These are phyloP conservation scores for Ustilago nuda DNA, from an alignment of 1,284 basidiomycete genomes.

Conservation along the genomic window DNA sequence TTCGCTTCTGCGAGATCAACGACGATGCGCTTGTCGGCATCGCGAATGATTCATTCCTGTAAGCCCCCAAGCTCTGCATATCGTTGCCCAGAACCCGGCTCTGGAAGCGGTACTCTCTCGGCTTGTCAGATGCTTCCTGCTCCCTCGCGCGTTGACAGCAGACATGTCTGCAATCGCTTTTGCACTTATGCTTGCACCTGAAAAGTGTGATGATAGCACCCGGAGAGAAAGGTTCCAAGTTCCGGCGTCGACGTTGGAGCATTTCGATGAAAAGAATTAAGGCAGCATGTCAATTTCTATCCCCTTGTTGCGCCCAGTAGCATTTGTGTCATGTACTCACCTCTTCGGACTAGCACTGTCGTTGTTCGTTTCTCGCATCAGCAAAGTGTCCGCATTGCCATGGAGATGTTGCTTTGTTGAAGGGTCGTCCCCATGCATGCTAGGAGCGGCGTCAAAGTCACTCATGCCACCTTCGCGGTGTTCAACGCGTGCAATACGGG, in stretches of 20 bases:
- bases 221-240: too few species aligned
- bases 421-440: neutral
- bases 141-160: conserved; percentile 56
- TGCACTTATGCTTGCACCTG: conserved; percentile 59
- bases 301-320: neutral
- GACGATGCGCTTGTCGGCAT: conserved; percentile 5
- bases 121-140: conserved; percentile 5
- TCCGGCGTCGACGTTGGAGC: too few species aligned
- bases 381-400: neutral
- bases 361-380: neutral
- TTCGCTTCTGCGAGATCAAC: conserved; percentile 18
- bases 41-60: neutral
- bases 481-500: conserved; percentile 24
- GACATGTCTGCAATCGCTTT: conserved; percentile 62
- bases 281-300: neutral
- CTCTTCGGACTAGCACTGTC: conserved; percentile 37
- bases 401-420: neutral
- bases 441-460: neutral
- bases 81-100: conserved; percentile 7
- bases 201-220: neutral
- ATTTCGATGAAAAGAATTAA: neutral
- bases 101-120: conserved; percentile 17
- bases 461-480: conserved; percentile 8
- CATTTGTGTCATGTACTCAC: conserved; percentile 6
- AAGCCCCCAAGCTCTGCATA: neutral